These are phyloP conservation scores for Pichia kluyveri DNA, from an alignment of 805 yeast genomes.

Conservation along the genomic window DNA sequence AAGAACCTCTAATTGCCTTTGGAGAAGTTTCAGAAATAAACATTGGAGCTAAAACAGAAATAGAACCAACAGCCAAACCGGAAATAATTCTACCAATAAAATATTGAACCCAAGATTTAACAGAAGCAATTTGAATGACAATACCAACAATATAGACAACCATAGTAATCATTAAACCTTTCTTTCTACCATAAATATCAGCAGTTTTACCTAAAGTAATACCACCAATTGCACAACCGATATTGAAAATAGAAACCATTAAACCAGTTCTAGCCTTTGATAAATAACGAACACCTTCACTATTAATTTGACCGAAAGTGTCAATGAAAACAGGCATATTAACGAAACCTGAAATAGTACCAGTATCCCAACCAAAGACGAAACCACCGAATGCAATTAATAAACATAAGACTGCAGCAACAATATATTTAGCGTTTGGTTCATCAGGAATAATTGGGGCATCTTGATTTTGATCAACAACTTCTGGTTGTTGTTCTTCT, in stretches of 20 bases:
- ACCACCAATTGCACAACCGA: slow-evolving; percentile 72
- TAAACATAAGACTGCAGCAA: slow-evolving; percentile 33
- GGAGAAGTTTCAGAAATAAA: slow-evolving; percentile 66
- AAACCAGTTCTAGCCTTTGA: slow-evolving; percentile 50
- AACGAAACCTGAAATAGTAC: slow-evolving; percentile 66
- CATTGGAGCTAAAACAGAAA: slow-evolving; percentile 44
- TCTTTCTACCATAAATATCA: slow-evolving; percentile 53
- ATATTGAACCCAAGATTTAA: slow-evolving; percentile 50
- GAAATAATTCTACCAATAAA: slow-evolving; percentile 53
- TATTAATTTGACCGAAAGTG: slow-evolving; percentile 40
- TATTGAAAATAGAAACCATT: slow-evolving; percentile 60
- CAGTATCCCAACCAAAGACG: slow-evolving; percentile 73
- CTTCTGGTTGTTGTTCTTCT: background rate
- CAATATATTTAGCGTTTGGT: slow-evolving; percentile 18
- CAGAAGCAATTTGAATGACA: slow-evolving; percentile 49
- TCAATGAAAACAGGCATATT: slow-evolving; percentile 48
- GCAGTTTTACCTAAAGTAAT: slow-evolving; percentile 46
- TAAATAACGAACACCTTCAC: slow-evolving; percentile 33
- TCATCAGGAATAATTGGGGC: slow-evolving; percentile 16
- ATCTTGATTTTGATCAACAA: slow-evolving; percentile 7
- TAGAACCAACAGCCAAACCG: slow-evolving; percentile 48
- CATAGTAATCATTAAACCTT: slow-evolving; percentile 45
- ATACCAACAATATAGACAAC: slow-evolving; percentile 53
- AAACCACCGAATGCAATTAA: slow-evolving; percentile 69
- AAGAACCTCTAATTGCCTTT: slow-evolving; percentile 59